These are phyloP conservation scores for Lactarius deliciosus DNA, from an alignment of 768 basidiomycete genomes.

Conservation along the genomic window DNA sequence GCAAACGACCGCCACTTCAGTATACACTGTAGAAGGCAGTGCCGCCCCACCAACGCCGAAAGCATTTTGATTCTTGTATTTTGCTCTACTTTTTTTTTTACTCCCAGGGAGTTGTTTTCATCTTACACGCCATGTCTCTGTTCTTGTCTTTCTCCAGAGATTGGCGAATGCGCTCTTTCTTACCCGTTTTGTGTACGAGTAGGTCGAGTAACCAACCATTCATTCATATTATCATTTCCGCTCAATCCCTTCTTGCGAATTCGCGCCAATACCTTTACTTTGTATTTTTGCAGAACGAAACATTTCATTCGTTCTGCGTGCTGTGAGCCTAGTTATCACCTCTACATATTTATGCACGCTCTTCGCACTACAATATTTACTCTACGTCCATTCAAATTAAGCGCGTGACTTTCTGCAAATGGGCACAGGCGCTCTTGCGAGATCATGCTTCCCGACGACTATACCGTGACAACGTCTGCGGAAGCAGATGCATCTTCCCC, in stretches of 20 bases:
- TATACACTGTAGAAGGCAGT: constrained; percentile 9
- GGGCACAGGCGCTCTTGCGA: neutral
- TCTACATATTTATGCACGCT: constrained; percentile 20
- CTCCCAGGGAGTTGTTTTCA: constrained; percentile 1
- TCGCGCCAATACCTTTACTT: constrained; percentile 22
- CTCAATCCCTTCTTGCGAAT: constrained; percentile 13
- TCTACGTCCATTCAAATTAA: neutral
- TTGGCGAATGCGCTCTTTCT: constrained; percentile 2
- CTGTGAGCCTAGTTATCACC: constrained; percentile 15
- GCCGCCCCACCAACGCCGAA: constrained; percentile 15
- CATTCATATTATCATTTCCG: neutral
- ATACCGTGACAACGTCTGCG: neutral
- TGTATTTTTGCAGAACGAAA: constrained; percentile 10
- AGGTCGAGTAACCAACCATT: neutral
- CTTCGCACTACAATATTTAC: neutral
- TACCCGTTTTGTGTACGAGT: constrained; percentile 17
- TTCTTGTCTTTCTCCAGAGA: constrained; percentile 4
- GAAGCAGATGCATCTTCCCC: constrained; percentile 22
- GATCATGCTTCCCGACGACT: constrained; percentile 8
- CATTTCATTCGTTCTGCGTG: constrained; percentile 17
- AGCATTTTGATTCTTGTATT: constrained; percentile 21
- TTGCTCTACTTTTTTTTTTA: neutral
- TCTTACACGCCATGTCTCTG: constrained; percentile 2
- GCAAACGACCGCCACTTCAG: constrained; percentile 11
- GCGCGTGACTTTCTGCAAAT: neutral